Base-by-base conservation (phyloP, 768 basidiomycete genomes). In the Mrakia blollopis region DNA sequence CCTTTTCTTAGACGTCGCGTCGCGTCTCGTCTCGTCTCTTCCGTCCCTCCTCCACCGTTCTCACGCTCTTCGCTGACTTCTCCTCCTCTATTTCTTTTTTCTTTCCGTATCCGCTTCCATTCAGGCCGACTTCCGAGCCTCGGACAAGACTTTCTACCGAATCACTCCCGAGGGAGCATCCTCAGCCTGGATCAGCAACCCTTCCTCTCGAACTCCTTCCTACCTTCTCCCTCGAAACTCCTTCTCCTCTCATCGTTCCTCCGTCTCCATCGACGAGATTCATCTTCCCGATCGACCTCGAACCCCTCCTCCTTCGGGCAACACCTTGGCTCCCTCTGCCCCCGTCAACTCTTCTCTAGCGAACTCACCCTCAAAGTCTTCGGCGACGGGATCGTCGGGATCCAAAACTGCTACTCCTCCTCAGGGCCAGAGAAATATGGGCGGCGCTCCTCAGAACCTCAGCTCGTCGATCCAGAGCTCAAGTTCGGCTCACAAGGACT, bases 61-160 rank as follows among this genome's bases (percentile, higher is more conserved):
- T 68, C 25, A 5, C 39, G 8, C 16, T 37, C 67, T 13, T 37
- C 32, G 7, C 52, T 78, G 52, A 11, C n/a, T 71, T 73, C 39
- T n/a, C 11, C 18, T 28, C 28, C 61, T 18, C 14, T 35, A 11
- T 4, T 62, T 28, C 28, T 18, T 16, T 8, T 30, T 18, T 30
- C 32, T 13, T 62, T 16, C 32, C n/a, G n/a, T n/a, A n/a, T 83
- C 93, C 92, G 90, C 91, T 6, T 44, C 10, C n/a, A n/a, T 44
- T 89, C 89, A 92, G 80, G 94, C 93, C 72, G 95, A 98, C 85
- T 99, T 96, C 87, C 90, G 95, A 62, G 96, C 93, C 84, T 95
- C 94, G 0, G 91, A 93, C 44, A 94, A 95, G 81, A 93, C 94
- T 14, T 89, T 95, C 81, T 99, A 99, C 87, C 90, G 88, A 83